Base-by-base conservation (phyloP, 108 stramenopile species). In the Thalassiosira profunda region DNA sequence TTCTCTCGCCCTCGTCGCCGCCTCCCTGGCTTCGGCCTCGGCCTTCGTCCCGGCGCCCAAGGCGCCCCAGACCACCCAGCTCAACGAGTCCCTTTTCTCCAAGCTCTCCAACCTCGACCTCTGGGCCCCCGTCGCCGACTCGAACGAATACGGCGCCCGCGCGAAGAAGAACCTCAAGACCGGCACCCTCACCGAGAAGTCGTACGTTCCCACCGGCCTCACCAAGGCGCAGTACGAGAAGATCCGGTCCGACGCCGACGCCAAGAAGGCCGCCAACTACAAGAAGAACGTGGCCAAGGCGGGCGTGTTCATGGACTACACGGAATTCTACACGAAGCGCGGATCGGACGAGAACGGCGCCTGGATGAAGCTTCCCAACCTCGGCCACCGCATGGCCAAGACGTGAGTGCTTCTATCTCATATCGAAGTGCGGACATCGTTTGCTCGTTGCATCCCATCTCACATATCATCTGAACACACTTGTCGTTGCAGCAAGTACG, bases 331-430 rank as follows among this genome's bases (percentile, higher is more conserved):
- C 85, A 17, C 33, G 7, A 58, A 82, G 40, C 92, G 92, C 46
- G 92, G 92, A 79, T 86, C 92, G 45, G 84, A 86, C 59, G 62
- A 54, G 41, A 70, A 47, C 25, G 63, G 78, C 1, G 43, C 35
- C 56, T 93, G 92, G 92, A 31, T 72, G 41, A 93, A 91, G 62
- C 49, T 71, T 44, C 79, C 81, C 69, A 89, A 80, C 67, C 52
- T 31, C 6, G 92, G 92, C 61, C 92, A 93, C 84, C 43, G 58
- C 25, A 89, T 93, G 88, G 92, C 83, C 40, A 93, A 93, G 87
- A 88, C 87, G n/a, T n/a, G n/a, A n/a, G n/a, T n/a, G n/a, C n/a
- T n/a, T n/a, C 61, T n/a, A n/a, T n/a, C n/a, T n/a, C n/a, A n/a
- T n/a, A n/a, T n/a, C n/a, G n/a, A n/a, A n/a, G n/a, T n/a, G n/a